Evolutionary conservation across 2,329 filamentous ascomycete genomes (phyloP).

Genomic region (Drechslerella dactyloides): DNA sequence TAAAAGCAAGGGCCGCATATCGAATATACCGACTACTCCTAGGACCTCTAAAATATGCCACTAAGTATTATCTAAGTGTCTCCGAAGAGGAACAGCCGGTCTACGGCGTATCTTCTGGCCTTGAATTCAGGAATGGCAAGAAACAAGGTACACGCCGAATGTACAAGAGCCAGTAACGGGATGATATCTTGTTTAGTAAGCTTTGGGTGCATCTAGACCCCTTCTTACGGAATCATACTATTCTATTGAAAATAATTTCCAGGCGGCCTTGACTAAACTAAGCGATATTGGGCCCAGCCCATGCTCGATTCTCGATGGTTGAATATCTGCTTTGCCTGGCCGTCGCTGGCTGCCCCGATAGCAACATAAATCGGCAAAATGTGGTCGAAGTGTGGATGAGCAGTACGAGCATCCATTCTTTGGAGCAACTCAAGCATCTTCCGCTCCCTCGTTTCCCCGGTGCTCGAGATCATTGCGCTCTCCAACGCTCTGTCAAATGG

Average conservation of each 20-base stretch:
- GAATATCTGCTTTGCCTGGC: conserved; percentile 60
- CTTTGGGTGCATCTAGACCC: background rate
- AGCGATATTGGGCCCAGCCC: conserved; percentile 64
- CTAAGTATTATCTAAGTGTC: too few relatives aligned
- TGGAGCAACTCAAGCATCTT: conserved; percentile 61
- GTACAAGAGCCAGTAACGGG: too few relatives aligned
- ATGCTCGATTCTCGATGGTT: conserved; percentile 63
- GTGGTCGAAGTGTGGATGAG: conserved; percentile 71
- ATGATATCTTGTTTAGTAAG: too few relatives aligned
- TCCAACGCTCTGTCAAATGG: conserved; percentile 73
- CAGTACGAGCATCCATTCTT: conserved; percentile 65
- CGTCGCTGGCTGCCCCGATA: conserved; percentile 64
- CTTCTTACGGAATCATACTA: background rate
- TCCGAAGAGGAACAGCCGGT: too few relatives aligned
- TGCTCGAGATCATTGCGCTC: conserved; percentile 64
- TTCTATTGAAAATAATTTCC: background rate
- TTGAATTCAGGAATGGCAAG: background rate
- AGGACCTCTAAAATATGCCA: too few relatives aligned
- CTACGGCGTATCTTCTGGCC: too few relatives aligned
- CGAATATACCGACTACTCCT: background rate
- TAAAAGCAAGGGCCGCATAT: background rate
- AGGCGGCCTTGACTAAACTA: conserved; percentile 20
- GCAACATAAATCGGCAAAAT: conserved; percentile 67
- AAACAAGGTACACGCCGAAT: too few relatives aligned
- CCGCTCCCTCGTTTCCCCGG: conserved; percentile 59